phyloP scores from a whole-genome alignment of 73 alveolate genomes.

The Paramecium caudatum region DNA sequence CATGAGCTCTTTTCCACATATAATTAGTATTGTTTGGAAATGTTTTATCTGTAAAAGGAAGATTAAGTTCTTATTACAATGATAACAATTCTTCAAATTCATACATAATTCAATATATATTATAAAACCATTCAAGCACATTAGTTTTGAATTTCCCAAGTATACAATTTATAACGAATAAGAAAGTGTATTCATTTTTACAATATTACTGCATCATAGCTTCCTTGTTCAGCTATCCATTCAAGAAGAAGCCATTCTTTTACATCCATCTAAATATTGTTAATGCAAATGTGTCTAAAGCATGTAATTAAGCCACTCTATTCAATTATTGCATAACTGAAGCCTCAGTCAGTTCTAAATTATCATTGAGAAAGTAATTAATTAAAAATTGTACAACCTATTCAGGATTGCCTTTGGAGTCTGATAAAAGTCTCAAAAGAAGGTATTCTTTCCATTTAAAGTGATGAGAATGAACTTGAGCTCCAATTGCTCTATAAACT shows the following conservation, averaged over 20 bases:
- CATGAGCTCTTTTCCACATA: slow-evolving; percentile 81
- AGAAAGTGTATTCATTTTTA: slow-evolving; percentile 7
- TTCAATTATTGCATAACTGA: slow-evolving; percentile 3
- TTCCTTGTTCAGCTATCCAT: neutral
- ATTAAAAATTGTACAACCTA: neutral
- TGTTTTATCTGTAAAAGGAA: no score
- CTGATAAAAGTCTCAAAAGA: slow-evolving; percentile 12
- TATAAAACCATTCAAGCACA: slow-evolving; percentile 39
- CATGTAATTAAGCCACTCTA: neutral
- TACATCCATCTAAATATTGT: slow-evolving; percentile 37
- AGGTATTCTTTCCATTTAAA: slow-evolving; percentile 33
- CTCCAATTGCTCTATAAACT: slow-evolving; percentile 21
- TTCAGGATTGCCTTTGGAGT: neutral
- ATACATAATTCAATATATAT: slow-evolving; percentile 50
- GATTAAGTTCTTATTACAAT: no score
- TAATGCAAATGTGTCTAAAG: slow-evolving; percentile 19
- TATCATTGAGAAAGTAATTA: slow-evolving; percentile 11
- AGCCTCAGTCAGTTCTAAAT: neutral
- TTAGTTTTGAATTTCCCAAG: slow-evolving; percentile 12
- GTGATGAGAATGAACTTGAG: neutral
- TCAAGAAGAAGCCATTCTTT: slow-evolving; percentile 36
- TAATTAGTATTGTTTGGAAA: no score
- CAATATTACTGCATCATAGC: neutral
- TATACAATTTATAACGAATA: neutral
- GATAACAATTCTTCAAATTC: no score